phyloP scores from a whole-genome alignment of 441 rosid genomes.

The Jatropha multifida region DNA sequence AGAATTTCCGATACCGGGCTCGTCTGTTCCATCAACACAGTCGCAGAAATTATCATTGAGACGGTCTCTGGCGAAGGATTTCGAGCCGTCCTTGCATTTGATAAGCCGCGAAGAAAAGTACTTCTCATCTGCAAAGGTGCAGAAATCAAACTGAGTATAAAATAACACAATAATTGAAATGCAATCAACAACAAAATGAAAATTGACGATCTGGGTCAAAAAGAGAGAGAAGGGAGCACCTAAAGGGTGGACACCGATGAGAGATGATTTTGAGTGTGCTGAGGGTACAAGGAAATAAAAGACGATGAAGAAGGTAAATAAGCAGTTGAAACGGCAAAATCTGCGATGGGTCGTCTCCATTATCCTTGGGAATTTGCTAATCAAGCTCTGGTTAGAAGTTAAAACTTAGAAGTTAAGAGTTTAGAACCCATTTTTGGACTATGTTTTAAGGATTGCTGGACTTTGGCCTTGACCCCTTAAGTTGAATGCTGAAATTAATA shows the following conservation, averaged over 20 bases:
- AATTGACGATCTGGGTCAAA: slow-evolving; percentile 15
- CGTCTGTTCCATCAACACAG: slow-evolving; percentile 91
- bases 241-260: slow-evolving; percentile 67
- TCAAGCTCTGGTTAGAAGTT: neutral
- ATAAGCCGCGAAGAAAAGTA: slow-evolving; percentile 60
- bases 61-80: slow-evolving; percentile 66
- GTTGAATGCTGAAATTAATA: too few species aligned
- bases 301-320: slow-evolving; percentile 11
- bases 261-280: slow-evolving; percentile 31
- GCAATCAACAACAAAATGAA: slow-evolving; percentile 9
- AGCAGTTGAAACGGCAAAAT: neutral
- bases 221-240: slow-evolving; percentile 37
- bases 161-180: neutral
- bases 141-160: slow-evolving; percentile 1
- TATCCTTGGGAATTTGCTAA: slow-evolving; percentile 3
- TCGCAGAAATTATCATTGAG: slow-evolving; percentile 90
- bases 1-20: slow-evolving; percentile 57
- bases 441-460: too few species aligned
- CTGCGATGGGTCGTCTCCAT: slow-evolving; percentile 1
- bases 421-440: too few species aligned
- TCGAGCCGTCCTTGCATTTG: slow-evolving; percentile 84
- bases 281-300: slow-evolving; percentile 23
- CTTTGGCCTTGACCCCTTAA: too few species aligned
- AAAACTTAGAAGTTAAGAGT: too few species aligned
- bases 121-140: slow-evolving; percentile 50